Percentiles rank a stretch among this genome's conserved stretches.
Conservation (phyloP, 2,329 filamentous ascomycete species). For the Arachnomyces sp. region DNA sequence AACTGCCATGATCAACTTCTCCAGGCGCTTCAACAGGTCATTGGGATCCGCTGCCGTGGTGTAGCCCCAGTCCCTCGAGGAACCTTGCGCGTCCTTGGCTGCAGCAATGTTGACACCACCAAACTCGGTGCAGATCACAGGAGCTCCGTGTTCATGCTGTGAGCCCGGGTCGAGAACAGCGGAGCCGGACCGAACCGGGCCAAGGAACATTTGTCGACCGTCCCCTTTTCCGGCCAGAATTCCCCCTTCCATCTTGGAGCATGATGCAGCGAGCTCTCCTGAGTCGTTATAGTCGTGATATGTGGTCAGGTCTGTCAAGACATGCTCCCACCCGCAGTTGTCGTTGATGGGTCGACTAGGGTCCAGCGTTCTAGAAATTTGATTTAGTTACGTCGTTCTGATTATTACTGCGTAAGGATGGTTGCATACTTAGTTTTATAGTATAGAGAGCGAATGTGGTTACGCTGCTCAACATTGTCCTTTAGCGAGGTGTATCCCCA, state of each 20-base stretch:
- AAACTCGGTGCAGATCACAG: conserved; percentile 61
- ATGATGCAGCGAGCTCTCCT: conserved; percentile 48
- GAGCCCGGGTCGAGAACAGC: conserved; percentile 41
- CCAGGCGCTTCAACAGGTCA: conserved; percentile 53
- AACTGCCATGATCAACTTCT: conserved; percentile 52
- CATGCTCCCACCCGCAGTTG: conserved; percentile 66
- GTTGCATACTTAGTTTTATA: conserved; percentile 52
- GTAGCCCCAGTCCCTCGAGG: conserved; percentile 58
- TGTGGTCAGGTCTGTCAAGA: conserved; percentile 56
- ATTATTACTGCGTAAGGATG: background rate
- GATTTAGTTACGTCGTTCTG: too few species aligned
- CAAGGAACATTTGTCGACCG: conserved; percentile 47
- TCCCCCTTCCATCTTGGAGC: conserved; percentile 40
- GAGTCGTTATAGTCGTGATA: conserved; percentile 63
- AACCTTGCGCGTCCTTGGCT: conserved; percentile 30
- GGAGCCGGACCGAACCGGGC: conserved; percentile 26
- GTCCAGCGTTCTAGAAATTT: conserved; percentile 45
- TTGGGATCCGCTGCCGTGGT: conserved; percentile 56
- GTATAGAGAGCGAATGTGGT: conserved; percentile 58
- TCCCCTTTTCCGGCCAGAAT: conserved; percentile 50
- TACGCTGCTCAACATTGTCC: conserved; percentile 50
- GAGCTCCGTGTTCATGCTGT: conserved; percentile 47
- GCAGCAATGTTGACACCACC: conserved; percentile 61
- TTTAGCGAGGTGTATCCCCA: conserved; percentile 59
- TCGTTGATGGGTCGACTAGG: conserved; percentile 60